These are phyloP conservation scores for Primulina tabacum DNA, from an alignment of 257 asterid genomes.

Conservation along the genomic window DNA sequence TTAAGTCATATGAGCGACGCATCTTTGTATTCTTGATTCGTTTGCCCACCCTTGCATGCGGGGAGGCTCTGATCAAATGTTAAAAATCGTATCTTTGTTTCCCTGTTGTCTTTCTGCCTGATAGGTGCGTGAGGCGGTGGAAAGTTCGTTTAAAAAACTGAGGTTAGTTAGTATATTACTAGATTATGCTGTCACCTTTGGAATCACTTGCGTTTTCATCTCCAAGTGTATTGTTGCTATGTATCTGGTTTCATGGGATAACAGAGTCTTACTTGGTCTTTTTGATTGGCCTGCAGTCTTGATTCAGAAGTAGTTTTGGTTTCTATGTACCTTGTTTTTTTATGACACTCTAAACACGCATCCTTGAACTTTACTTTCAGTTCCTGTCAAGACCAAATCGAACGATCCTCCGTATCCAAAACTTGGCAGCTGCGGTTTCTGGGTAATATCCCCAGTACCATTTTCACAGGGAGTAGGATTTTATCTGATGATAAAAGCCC, in stretches of 20 bases:
- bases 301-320: background rate
- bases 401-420: constrained; percentile 34
- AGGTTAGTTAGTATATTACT: constrained; percentile 54
- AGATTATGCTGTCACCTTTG: background rate
- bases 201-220: background rate
- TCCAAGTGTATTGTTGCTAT: background rate
- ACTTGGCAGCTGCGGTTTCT: constrained; percentile 50
- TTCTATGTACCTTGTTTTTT: background rate
- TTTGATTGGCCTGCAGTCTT: too few relatives aligned
- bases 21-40: background rate
- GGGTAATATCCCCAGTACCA: constrained; percentile 36
- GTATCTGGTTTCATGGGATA: too few relatives aligned
- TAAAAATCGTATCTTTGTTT: background rate
- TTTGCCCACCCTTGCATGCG: too few relatives aligned
- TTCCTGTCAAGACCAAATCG: constrained; percentile 36
- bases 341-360: background rate
- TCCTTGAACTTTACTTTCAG: constrained; percentile 30
- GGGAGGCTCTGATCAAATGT: too few relatives aligned
- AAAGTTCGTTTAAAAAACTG: constrained; percentile 32
- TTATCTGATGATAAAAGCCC: constrained; percentile 34
- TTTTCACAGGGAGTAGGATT: constrained; percentile 59
- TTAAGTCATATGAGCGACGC: background rate
- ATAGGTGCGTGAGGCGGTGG: constrained; percentile 71
- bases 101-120: constrained; percentile 20
- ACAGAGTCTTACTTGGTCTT: background rate